A percentile compares a stretch with the other conserved stretches of the same genome.
phyloP scores from a whole-genome alignment of 768 basidiomycete genomes.

The Naganishia antarctica region DNA sequence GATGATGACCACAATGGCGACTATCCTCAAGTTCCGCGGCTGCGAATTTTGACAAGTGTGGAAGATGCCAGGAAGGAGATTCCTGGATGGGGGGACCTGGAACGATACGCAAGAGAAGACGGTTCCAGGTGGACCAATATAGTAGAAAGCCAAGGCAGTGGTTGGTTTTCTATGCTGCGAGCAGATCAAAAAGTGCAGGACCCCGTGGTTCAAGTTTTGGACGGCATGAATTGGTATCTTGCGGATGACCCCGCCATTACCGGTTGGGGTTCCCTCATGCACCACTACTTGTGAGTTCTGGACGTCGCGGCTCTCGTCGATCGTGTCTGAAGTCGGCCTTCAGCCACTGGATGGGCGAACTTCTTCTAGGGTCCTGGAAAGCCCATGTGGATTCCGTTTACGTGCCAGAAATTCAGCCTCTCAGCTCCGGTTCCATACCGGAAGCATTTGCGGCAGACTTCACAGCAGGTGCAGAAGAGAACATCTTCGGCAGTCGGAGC shows the following conservation, averaged over 20 bases:
- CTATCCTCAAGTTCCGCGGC: slow-evolving; percentile 23
- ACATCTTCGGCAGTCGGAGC: not conserved
- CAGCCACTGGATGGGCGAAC: slow-evolving; percentile 26
- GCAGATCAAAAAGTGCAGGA: not conserved
- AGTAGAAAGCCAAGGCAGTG: too few species aligned
- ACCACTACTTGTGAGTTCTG: slow-evolving; percentile 28
- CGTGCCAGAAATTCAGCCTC: not conserved
- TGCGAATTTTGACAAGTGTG: slow-evolving; percentile 2
- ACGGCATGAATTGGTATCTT: slow-evolving; percentile 21
- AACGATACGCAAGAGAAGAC: slow-evolving; percentile 2
- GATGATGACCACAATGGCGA: slow-evolving; percentile 17
- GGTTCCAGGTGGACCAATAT: slow-evolving; percentile 5
- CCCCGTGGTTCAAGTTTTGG: not conserved
- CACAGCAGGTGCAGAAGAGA: not conserved
- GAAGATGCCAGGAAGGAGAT: slow-evolving; percentile 15
- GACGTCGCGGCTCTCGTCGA: not conserved
- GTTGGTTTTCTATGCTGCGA: not conserved
- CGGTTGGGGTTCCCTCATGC: slow-evolving; percentile 29
- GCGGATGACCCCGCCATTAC: slow-evolving; percentile 25
- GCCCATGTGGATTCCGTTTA: slow-evolving; percentile 9
- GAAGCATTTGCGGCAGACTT: too few species aligned
- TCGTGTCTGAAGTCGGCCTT: not conserved
- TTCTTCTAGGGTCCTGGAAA: slow-evolving; percentile 22
- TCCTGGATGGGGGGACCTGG: not conserved
- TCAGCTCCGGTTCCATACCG: not conserved